Base-by-base conservation (phyloP, 768 basidiomycete species). In the Pulveroboletus sp. region DNA sequence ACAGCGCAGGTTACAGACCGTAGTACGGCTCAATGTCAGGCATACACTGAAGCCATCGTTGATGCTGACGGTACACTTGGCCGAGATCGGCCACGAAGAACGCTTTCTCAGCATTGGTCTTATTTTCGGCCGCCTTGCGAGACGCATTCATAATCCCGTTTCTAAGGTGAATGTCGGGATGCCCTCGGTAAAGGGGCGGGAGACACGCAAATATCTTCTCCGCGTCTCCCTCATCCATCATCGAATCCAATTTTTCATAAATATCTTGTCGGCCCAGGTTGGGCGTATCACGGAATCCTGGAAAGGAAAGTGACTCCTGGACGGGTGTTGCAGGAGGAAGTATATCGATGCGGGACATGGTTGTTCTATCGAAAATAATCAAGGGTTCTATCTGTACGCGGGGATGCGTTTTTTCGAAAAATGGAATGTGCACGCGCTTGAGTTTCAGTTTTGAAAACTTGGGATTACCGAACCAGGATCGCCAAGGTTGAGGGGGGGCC, bases 1-100 rank as follows among this genome's bases (percentile, higher is more conserved):
- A 44, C n/a, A 50, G 45, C 31, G 47, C 45, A 49, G 32, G 33
- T 29, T 53, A 72, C 84, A 50, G 54, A 92, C 92, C 95, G 69
- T 94, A 97, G 72, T 90, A 95, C 11, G 94, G 93, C 56, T 92
- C 84, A n/a, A 97, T 82, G 45, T 88, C 80, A 4, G 90, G 86
- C 17, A 99, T 78, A 55, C 77, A 78, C 16, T 72, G 65, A 49
- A 75, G 74, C 95, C 95, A 99, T 44, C 90, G 79, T 59, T 82
- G 74, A 60, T 92, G 87, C 64, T 95, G 93, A 45, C 72, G 73
- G 66, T 89, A 97, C 5, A 98, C 87, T 56, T 86, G 79, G 57
- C 85, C 81, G 36, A 99, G 82, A 68, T 99, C 97, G 11, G 89
- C 93, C 11, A 97, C 94, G 61, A 97, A 98, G 69, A 97, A 98